Base-by-base conservation (phyloP, 495 filamentous ascomycete species). In the Tuber indicum region DNA sequence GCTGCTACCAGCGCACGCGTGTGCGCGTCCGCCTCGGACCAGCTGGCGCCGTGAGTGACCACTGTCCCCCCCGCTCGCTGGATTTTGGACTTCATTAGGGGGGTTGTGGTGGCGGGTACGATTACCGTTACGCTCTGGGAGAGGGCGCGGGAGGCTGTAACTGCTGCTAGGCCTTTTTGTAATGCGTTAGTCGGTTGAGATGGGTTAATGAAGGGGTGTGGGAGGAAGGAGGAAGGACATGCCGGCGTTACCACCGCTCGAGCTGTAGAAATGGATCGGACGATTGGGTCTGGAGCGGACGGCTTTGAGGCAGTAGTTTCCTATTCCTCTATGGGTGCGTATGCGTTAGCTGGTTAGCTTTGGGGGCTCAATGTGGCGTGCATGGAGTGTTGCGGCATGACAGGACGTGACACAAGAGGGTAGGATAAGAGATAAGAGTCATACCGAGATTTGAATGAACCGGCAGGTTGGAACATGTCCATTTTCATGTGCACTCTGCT, bases 401-500 rank as follows among this genome's bases (percentile, higher is more conserved):
- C 36, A 75, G 62, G 49, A 12, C 17, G 12, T 16, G 46, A 70
- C 14, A 42, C 36, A 12, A 62, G 6, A 49, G 23, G 49, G 23
- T 14, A 62, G 52, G 52, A 45, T 12, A 42, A 42, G 36, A 70
- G 77, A 79, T 23, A 42, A 46, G 19, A 49, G n/a, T n/a, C 41
- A 66, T 85, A 89, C 87, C 93, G 91, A 45, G 94, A 97, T 85
- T 98, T 99, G 90, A 98, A 99, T 16, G 94, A 96, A 70, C 93
- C 94, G 7, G 92, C 92, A 7, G 96, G 95, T 81, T 99, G 95
- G 81, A 95, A 89, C 85, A 93, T 93, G 77, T 99, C 95, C 75
- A 98, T 90, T 84, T 99, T 99, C 81, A 99, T 91, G 85, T 91
- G 94, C 85, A 98, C 89, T 77, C 89, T 87, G 83, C 90, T 91